Evolutionary conservation across 257 asterid species (phyloP), one percentile per base, ranked within the genome.

Genomic region (Forsythia viridissima): DNA sequence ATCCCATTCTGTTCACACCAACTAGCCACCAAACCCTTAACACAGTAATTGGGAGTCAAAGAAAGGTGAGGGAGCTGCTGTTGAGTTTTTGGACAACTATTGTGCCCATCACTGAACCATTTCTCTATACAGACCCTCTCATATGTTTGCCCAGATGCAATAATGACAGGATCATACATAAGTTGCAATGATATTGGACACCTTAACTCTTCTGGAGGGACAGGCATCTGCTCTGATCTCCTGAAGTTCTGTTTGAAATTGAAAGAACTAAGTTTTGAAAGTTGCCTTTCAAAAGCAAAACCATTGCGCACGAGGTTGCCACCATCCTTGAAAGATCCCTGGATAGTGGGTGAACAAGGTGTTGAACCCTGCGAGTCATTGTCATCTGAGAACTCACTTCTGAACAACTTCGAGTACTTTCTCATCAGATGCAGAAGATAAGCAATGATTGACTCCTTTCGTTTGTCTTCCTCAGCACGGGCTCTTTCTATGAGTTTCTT

Each of bases 281-380:
- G 90, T 75, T 92, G 96, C 30, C 95, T 85, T 67, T 96, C 98
- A 83, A 94, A 96, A 55, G 93, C 91, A 83, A 81, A 91, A 73
- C 80, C 87, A 79, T 86, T 84, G 41, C 87, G 87, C 48, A 89
- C 90, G 6, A 87, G 87, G 61, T 75, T 89, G 81, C 57, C 55
- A 73, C 85, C 90, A 75, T 90, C 97, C 84, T 91, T 97, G 66
- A 91, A 85, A 11, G 90, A 88, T 69, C 95, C 97, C 59, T 83
- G 92, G 74, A 93, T 76, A 34, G 98, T 92, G 66, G 99, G 99
- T 11, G 99, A 96, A 84, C 98, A 96, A 82, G 98, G 98, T 4
- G 97, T 91, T 30, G 99, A 96, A 11, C 98, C 98, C 82, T 92
- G 99, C 24, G 98, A 96, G 76, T 96, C 99, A 78, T 92, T 92